Base-by-base conservation (phyloP, 306 rosid genomes). In the Cicer judaicum region DNA sequence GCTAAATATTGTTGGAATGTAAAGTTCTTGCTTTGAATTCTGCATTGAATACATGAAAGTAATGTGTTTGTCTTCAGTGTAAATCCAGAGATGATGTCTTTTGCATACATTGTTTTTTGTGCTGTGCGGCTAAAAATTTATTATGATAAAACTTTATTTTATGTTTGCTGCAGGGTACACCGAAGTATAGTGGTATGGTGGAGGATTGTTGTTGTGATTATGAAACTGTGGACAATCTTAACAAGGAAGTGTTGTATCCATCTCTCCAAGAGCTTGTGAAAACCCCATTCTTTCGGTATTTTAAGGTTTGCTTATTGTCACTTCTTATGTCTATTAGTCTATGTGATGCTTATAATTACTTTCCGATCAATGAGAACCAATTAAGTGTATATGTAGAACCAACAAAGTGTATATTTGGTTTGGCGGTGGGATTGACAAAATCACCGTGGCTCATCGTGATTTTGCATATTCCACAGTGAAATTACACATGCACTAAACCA, bases 201-300 rank as follows among this genome's bases (percentile, higher is more conserved):
- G 92, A 90, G 83, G 95, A 90, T 61, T 90, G 92, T 59, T 87
- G 92, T 77, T 87, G 92, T 82, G 89, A 86, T 72, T 90, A 90
- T 75, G 92, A 87, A 70, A 85, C 92, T 0, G 88, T 87, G 57
- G 84, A 90, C 16, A 84, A 60, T 42, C 74, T 87, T 64, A 89
- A 89, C 18, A 47, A 57, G 67, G 88, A 85, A 74, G 85, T 87
- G 64, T 77, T 89, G 78, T 7, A 84, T 12, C 91, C 95, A 18
- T 76, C 82, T 9, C 92, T 87, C 4, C 90, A 84, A 52, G 88
- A 89, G 78, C 86, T 84, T 48, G 92, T 89, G 76, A 82, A 79
- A 49, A 87, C 89, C 15, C 84, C 90, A 2, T 89, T 87, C 78
- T 82, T 89, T 60, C 81, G 90, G 38, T 89, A 89, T 82, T 89